phyloP scores from a whole-genome alignment of 352 stramenopile species.

The Phytophthora kernoviae region DNA sequence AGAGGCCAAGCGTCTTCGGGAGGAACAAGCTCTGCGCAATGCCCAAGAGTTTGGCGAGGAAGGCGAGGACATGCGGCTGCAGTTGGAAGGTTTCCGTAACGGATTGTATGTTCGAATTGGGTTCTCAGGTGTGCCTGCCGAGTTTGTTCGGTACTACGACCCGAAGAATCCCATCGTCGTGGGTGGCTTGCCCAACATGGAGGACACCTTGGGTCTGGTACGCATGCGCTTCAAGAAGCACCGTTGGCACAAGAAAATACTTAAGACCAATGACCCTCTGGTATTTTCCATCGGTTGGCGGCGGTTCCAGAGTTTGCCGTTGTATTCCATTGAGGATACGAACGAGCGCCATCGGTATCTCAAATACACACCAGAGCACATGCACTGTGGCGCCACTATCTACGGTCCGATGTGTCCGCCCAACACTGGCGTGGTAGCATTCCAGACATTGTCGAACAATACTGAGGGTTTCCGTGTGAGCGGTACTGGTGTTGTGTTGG shows the following conservation, averaged over 20 bases:
- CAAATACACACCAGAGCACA: slow-evolving; percentile 99
- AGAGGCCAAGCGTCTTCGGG: slow-evolving; percentile 79
- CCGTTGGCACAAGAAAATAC: slow-evolving; percentile 98
- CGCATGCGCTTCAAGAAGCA: slow-evolving; percentile 99
- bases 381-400: slow-evolving; percentile 99
- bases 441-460: slow-evolving; percentile 94
- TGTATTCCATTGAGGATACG: slow-evolving; percentile 99
- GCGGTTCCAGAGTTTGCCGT: slow-evolving; percentile 97
- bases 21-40: slow-evolving; percentile 88
- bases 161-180: slow-evolving; percentile 89
- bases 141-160: slow-evolving; percentile 97
- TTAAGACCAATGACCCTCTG: slow-evolving; percentile 98
- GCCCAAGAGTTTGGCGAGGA: slow-evolving; percentile 95
- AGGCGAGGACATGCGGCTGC: slow-evolving; percentile 91
- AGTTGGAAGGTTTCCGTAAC: slow-evolving; percentile 96
- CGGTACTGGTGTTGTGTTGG: slow-evolving; percentile 96
- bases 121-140: slow-evolving; percentile 92
- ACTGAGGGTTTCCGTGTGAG: slow-evolving; percentile 96
- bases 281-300: slow-evolving; percentile 99
- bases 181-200: slow-evolving; percentile 95
- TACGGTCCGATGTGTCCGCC: slow-evolving; percentile 95
- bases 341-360: slow-evolving; percentile 97
- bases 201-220: slow-evolving; percentile 95
- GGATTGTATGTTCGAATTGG: slow-evolving; percentile 98
- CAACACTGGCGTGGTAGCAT: slow-evolving; percentile 98